These are phyloP conservation scores for Phytophthora pisi DNA, from an alignment of 352 stramenopile genomes.

Conservation along the genomic window DNA sequence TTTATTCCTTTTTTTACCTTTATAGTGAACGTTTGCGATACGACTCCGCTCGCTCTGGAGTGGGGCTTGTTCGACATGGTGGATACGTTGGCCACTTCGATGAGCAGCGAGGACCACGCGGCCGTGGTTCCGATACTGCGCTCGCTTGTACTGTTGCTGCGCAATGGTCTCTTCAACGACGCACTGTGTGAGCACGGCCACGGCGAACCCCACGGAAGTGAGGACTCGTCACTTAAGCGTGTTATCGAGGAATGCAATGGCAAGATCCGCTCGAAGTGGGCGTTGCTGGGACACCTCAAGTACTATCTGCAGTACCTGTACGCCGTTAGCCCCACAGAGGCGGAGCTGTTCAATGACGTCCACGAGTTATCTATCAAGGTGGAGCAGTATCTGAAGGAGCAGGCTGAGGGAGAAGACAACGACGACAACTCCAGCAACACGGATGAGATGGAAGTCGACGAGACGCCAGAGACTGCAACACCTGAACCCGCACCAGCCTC, in stretches of 20 bases:
- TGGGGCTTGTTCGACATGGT: slow-evolving; percentile 79
- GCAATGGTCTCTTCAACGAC: slow-evolving; percentile 65
- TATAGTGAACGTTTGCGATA: slow-evolving; percentile 43
- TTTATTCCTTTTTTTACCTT: background rate
- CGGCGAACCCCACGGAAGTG: slow-evolving; percentile 25
- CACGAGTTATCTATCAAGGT: slow-evolving; percentile 51
- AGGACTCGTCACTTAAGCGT: slow-evolving; percentile 30
- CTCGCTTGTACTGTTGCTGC: slow-evolving; percentile 57
- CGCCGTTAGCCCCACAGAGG: slow-evolving; percentile 73
- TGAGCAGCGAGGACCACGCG: slow-evolving; percentile 85
- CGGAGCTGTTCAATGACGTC: slow-evolving; percentile 63
- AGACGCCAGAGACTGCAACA: slow-evolving; percentile 12
- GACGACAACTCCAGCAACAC: slow-evolving; percentile 23
- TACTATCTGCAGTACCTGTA: slow-evolving; percentile 83
- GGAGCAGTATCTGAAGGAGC: slow-evolving; percentile 43
- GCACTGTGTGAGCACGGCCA: slow-evolving; percentile 30
- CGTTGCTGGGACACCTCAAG: slow-evolving; percentile 60
- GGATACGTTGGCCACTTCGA: slow-evolving; percentile 67
- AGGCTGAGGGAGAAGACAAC: slow-evolving; percentile 11
- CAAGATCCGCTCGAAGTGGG: slow-evolving; percentile 54
- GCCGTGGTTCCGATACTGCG: slow-evolving; percentile 64
- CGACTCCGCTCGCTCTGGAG: slow-evolving; percentile 64
- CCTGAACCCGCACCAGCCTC: slow-evolving; percentile 18
- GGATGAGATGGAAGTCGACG: slow-evolving; percentile 33
- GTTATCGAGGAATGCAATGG: slow-evolving; percentile 55